Percentiles rank a stretch among this genome's conserved stretches.
Conservation (phyloP, 2,329 filamentous ascomycete genomes). For the Monosporascus sp. region DNA sequence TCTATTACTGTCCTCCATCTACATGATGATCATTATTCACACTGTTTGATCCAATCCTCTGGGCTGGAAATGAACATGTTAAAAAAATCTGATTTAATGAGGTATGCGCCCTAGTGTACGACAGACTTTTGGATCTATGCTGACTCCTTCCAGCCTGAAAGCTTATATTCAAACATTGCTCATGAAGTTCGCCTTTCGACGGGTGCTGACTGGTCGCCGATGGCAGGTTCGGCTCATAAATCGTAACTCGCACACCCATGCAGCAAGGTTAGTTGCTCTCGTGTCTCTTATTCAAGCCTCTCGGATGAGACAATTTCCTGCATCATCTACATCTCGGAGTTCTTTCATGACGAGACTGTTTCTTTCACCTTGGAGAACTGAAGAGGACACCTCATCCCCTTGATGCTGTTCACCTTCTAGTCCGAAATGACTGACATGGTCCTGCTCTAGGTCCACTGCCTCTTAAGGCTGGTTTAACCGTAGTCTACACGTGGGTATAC, state of each 20-base stretch:
- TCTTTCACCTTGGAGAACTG: conserved; percentile 59
- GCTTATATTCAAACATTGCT: conserved; percentile 1
- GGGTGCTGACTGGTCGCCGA: conserved; percentile 8
- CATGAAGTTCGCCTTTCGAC: conserved; percentile 1
- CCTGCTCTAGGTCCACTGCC: too few relatives aligned
- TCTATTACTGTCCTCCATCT: conserved; percentile 4
- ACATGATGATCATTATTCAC: conserved; percentile 34
- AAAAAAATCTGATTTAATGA: conserved; percentile 33
- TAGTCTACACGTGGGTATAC: background rate
- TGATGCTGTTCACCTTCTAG: conserved; percentile 10
- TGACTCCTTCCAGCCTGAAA: conserved; percentile 24
- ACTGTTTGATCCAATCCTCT: conserved; percentile 31
- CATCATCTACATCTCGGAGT: conserved; percentile 46
- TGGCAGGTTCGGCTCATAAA: conserved; percentile 10
- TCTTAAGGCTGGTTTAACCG: background rate
- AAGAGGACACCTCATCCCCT: conserved; percentile 27
- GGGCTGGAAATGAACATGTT: conserved; percentile 30
- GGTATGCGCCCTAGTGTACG: conserved; percentile 16
- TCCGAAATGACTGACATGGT: too few relatives aligned
- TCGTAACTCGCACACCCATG: background rate
- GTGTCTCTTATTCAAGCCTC: conserved; percentile 24
- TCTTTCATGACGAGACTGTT: conserved; percentile 48
- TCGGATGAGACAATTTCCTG: conserved; percentile 41
- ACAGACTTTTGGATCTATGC: conserved; percentile 1
- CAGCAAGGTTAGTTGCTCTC: conserved; percentile 5